phyloP scores from a whole-genome alignment of 805 yeast species.

The Myxozyma nipponensis region DNA sequence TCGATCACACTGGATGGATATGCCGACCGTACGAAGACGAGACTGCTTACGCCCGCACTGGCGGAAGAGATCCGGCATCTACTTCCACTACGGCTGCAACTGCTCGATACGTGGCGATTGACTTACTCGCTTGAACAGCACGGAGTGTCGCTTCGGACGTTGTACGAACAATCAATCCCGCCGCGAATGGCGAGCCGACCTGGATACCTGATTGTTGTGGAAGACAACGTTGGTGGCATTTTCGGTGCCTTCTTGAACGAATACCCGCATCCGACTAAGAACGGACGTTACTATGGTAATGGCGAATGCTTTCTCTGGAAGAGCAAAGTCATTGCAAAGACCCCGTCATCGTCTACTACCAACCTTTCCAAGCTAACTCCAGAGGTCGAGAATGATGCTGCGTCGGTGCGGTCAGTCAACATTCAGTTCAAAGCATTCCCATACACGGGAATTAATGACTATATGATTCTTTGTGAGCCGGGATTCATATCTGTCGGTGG shows the following conservation, averaged over 20 bases:
- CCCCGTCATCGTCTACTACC: slow-evolving; percentile 72
- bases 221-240: slow-evolving; percentile 47
- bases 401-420: slow-evolving; percentile 12
- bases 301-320: slow-evolving; percentile 90
- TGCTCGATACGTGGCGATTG: slow-evolving; percentile 72
- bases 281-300: slow-evolving; percentile 78
- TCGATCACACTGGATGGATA: slow-evolving; percentile 62
- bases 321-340: slow-evolving; percentile 68
- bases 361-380: slow-evolving; percentile 52
- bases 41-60: slow-evolving; percentile 55
- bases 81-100: slow-evolving; percentile 74
- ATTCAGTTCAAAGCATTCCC: slow-evolving; percentile 73
- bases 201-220: slow-evolving; percentile 73
- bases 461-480: slow-evolving; percentile 74
- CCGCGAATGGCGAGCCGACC: slow-evolving; percentile 39
- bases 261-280: slow-evolving; percentile 64
- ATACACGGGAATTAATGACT: slow-evolving; percentile 84
- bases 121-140: slow-evolving; percentile 85
- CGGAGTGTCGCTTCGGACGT: slow-evolving; percentile 80
- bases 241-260: slow-evolving; percentile 54
- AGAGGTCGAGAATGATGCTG: slow-evolving; percentile 16
- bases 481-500: slow-evolving; percentile 82
- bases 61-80: slow-evolving; percentile 71
- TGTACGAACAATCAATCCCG: slow-evolving; percentile 58
- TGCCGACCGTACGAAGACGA: slow-evolving; percentile 51